phyloP scores from a whole-genome alignment of 2,329 filamentous ascomycete genomes.

The Fusarium abutilonis region DNA sequence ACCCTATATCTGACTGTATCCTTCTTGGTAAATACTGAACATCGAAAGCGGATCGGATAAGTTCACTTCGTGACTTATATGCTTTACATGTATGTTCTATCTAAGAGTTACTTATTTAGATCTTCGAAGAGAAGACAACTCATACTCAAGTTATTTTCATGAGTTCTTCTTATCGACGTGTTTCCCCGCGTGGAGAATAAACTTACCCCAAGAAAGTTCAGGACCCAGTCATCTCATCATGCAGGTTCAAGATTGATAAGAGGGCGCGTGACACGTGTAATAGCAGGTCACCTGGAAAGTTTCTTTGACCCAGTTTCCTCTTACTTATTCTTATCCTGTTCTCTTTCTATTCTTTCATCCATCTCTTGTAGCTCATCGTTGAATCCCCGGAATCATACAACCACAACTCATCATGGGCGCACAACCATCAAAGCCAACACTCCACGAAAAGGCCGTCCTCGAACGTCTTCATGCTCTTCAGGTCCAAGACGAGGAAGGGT shows the following conservation, averaged over 20 bases:
- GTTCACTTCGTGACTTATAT: no score
- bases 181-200: slow-evolving; percentile 19
- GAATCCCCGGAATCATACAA: background rate
- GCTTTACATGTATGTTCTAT: no score
- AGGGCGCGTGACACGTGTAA: slow-evolving; percentile 26
- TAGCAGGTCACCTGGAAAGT: background rate
- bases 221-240: background rate
- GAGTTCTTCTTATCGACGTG: slow-evolving; percentile 5
- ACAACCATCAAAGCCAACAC: slow-evolving; percentile 54
- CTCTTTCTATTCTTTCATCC: background rate
- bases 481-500: slow-evolving; percentile 62
- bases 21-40: background rate
- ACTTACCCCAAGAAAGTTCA: slow-evolving; percentile 3
- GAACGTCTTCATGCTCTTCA: slow-evolving; percentile 58
- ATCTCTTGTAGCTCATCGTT: background rate
- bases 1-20: background rate
- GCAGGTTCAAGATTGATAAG: slow-evolving; percentile 27
- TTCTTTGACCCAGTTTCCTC: background rate
- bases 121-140: background rate
- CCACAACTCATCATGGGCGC: slow-evolving; percentile 53
- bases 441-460: slow-evolving; percentile 57
- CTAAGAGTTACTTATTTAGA: background rate
- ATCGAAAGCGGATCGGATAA: background rate
- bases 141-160: background rate
- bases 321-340: background rate